Percentiles rank a stretch among this genome's conserved stretches.
These are phyloP conservation scores for Cladophialophora psammophila DNA, from an alignment of 2,329 filamentous ascomycete genomes.

Conservation along the genomic window DNA sequence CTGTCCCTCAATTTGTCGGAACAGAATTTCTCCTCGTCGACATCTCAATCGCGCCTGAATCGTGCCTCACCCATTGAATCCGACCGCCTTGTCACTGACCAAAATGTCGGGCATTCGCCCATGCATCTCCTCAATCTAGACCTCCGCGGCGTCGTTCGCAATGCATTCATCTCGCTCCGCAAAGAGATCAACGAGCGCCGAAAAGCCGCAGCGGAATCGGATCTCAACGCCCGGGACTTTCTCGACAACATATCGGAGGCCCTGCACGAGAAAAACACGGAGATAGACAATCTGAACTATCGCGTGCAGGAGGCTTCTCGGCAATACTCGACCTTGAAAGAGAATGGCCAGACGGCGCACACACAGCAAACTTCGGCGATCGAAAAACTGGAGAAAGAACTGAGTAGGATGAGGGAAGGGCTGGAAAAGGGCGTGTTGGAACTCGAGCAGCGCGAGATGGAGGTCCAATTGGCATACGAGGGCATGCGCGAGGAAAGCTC, in stretches of 20 bases:
- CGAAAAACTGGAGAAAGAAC: conserved; percentile 97
- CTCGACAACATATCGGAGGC: conserved; percentile 95
- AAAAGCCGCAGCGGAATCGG: conserved; percentile 80
- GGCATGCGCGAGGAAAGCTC: conserved; percentile 40
- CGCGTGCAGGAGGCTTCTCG: conserved; percentile 86
- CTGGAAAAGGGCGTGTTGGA: conserved; percentile 47
- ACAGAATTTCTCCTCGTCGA: conserved; percentile 52
- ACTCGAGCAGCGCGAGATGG: conserved; percentile 69
- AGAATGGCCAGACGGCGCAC: conserved; percentile 85
- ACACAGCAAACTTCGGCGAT: conserved; percentile 90
- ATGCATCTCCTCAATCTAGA: conserved; percentile 89
- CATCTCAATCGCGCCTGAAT: conserved; percentile 28
- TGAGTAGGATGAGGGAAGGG: conserved; percentile 60
- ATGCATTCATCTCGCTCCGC: conserved; percentile 75
- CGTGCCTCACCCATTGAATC: conserved; percentile 57
- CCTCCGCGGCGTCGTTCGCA: conserved; percentile 81
- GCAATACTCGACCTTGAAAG: conserved; percentile 85
- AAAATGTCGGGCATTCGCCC: conserved; percentile 86
- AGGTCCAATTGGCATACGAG: conserved; percentile 41
- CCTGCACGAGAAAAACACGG: conserved; percentile 91
- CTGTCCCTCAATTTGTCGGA: conserved; percentile 73
- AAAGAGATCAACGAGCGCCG: conserved; percentile 93
- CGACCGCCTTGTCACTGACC: conserved; percentile 82
- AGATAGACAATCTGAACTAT: conserved; percentile 91
- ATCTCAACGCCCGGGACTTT: conserved; percentile 93